phyloP scores from a whole-genome alignment of 495 filamentous ascomycete genomes.

The Aspergillus sclerotioniger region DNA sequence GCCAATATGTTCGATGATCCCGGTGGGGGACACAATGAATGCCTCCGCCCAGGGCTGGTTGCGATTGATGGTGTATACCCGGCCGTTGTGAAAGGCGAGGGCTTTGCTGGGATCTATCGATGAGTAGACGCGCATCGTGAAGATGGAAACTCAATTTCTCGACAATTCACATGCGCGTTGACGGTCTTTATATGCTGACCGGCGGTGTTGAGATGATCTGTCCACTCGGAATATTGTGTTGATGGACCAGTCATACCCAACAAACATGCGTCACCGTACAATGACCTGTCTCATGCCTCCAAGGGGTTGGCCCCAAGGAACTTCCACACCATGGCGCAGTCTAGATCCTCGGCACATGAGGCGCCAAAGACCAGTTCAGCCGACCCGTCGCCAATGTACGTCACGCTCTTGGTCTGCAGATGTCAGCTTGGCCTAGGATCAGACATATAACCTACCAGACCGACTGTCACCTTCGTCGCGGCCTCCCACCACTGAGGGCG shows the following conservation, averaged over 20 bases:
- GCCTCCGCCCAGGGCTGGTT: background rate
- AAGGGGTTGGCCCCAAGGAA: background rate
- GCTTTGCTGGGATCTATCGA: background rate
- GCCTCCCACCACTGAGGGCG: slow-evolving; percentile 23
- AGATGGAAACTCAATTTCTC: background rate
- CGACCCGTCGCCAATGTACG: background rate
- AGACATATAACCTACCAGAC: background rate
- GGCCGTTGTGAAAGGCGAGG: slow-evolving; percentile 1
- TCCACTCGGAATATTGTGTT: background rate
- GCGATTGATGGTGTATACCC: background rate
- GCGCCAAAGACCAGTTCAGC: background rate
- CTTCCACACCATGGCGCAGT: background rate
- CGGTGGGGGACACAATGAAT: background rate
- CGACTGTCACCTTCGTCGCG: slow-evolving; percentile 25
- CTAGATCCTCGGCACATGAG: background rate
- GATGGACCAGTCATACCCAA: background rate
- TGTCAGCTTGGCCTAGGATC: background rate
- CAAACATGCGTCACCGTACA: background rate
- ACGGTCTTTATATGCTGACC: background rate
- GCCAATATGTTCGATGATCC: background rate
- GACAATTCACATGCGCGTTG: background rate
- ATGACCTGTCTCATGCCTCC: background rate
- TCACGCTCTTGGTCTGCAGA: background rate
- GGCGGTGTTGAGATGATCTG: background rate
- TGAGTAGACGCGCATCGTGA: background rate